Percentiles rank a stretch among this genome's conserved stretches.
phyloP scores from a whole-genome alignment of 345 rosid genomes.

The Aegle marmelos region DNA sequence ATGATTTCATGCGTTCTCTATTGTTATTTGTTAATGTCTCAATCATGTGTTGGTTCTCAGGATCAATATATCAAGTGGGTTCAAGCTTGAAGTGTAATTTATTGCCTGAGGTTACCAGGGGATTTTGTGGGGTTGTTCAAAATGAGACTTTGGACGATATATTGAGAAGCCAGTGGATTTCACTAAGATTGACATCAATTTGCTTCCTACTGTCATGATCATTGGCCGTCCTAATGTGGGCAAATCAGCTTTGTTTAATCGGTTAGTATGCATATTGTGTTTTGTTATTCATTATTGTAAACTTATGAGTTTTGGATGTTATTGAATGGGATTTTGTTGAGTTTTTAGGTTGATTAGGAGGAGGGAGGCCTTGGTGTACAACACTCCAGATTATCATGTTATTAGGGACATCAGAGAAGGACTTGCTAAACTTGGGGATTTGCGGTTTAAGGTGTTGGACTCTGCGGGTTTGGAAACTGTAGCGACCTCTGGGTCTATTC shows the following conservation, averaged over 20 bases:
- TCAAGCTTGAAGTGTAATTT: constrained; percentile 15
- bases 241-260: constrained; percentile 86
- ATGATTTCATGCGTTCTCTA: neutral
- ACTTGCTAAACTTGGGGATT: constrained; percentile 78
- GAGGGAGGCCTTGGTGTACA: constrained; percentile 91
- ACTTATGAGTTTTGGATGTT: neutral
- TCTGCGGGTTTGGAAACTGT: constrained; percentile 97
- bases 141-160: constrained; percentile 10
- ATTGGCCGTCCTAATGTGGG: constrained; percentile 96
- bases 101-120: constrained; percentile 11
- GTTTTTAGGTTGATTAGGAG: constrained; percentile 71
- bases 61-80: constrained; percentile 6
- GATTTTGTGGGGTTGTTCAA: constrained; percentile 38
- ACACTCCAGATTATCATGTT: constrained; percentile 92
- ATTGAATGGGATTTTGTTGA: neutral
- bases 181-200: constrained; percentile 53
- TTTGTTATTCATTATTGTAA: neutral
- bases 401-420: constrained; percentile 94
- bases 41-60: neutral
- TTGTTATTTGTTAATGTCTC: neutral
- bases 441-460: constrained; percentile 82
- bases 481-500: constrained; percentile 82
- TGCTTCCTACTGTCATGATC: constrained; percentile 80
- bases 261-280: constrained; percentile 39
- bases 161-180: constrained; percentile 61